Conservation (phyloP, 768 basidiomycete genomes). For the Phallus indusiatus region DNA sequence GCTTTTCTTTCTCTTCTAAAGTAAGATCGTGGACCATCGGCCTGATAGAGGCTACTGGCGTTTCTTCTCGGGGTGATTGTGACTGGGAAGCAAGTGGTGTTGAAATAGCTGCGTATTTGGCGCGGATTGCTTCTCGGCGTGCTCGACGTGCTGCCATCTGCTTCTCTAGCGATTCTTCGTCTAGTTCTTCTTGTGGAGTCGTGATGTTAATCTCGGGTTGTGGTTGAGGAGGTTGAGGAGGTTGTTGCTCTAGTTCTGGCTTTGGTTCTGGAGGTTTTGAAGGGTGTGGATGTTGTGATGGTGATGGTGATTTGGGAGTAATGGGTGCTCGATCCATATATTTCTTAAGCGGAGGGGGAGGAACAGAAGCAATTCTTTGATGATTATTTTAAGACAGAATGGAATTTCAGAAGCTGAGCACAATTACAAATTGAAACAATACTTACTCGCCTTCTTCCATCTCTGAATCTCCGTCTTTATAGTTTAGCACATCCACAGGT, state of each 20-base stretch:
- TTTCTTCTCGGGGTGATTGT: neutral
- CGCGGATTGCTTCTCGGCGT: constrained; percentile 65
- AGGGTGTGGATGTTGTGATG: constrained; percentile 4
- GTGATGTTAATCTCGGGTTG: constrained; percentile 50
- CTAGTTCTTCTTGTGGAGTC: constrained; percentile 29
- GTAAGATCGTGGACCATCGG: constrained; percentile 10
- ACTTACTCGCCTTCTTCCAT: constrained; percentile 95
- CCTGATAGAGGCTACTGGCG: neutral
- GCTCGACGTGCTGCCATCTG: constrained; percentile 61
- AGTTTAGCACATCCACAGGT: neutral
- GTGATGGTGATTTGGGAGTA: constrained; percentile 12
- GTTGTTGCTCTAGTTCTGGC: neutral
- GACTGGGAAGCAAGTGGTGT: constrained; percentile 31
- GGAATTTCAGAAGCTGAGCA: constrained; percentile 8
- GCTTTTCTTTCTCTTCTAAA: constrained; percentile 5
- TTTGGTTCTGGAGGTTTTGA: constrained; percentile 16
- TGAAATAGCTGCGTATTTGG: constrained; percentile 43
- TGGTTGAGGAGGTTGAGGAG: constrained; percentile 27
- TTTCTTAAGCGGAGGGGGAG: constrained; percentile 19
- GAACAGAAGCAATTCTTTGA: constrained; percentile 54
- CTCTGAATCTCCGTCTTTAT: constrained; percentile 37
- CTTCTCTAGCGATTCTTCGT: constrained; percentile 38
- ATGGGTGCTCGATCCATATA: constrained; percentile 15
- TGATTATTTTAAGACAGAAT: constrained; percentile 9
- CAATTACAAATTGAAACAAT: constrained; percentile 19